Conservation (phyloP, 495 filamentous ascomycete genomes). For the Aspergillus sclerotiicarbonarius region DNA sequence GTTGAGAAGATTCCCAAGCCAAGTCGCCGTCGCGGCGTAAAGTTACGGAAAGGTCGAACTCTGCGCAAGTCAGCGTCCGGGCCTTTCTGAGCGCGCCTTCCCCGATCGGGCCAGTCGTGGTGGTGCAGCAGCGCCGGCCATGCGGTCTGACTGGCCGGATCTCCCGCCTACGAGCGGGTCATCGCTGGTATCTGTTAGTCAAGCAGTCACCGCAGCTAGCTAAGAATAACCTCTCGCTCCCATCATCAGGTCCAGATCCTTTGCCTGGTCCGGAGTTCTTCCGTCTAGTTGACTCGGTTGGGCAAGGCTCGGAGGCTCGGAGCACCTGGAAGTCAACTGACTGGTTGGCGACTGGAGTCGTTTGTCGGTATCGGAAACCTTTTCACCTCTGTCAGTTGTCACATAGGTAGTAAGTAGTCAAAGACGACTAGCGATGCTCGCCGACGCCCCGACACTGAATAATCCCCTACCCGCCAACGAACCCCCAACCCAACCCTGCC, state of each 20-base stretch:
- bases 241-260: slow-evolving; percentile 11
- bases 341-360: not conserved
- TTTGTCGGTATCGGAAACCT: too few relatives aligned
- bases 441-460: too few relatives aligned
- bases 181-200: slow-evolving; percentile 8
- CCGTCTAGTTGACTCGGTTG: slow-evolving; percentile 6
- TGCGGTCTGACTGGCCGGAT: slow-evolving; percentile 9
- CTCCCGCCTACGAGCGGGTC: slow-evolving; percentile 11
- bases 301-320: not conserved
- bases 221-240: not conserved
- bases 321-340: not conserved
- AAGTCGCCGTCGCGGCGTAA: not conserved
- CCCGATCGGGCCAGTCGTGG: slow-evolving; percentile 5
- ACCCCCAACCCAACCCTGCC: not conserved
- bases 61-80: slow-evolving; percentile 15
- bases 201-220: not conserved
- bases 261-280: not conserved
- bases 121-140: not conserved
- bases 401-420: too few relatives aligned
- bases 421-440: too few relatives aligned
- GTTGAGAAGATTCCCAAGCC: not conserved
- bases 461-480: not conserved
- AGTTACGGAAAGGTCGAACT: slow-evolving; percentile 15
- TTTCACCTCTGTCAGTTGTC: too few relatives aligned
- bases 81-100: not conserved